phyloP scores from a whole-genome alignment of 495 filamentous ascomycete genomes.

The Tuber microsphaerosporum region DNA sequence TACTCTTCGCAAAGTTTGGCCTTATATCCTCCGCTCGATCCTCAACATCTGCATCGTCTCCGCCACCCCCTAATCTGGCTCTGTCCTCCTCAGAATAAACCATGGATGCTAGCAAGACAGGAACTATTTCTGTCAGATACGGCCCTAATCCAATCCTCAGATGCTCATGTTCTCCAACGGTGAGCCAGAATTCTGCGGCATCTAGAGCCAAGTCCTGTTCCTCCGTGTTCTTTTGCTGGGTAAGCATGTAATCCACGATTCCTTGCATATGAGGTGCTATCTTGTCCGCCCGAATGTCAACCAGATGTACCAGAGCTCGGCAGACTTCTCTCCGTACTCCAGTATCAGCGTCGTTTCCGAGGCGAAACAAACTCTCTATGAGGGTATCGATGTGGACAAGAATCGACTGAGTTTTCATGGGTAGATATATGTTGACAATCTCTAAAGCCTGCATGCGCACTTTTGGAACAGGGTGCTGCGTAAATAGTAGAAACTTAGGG shows the following conservation, averaged over 20 bases:
- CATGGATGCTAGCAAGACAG: slow-evolving; percentile 89
- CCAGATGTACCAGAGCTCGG: slow-evolving; percentile 82
- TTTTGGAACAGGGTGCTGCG: slow-evolving; percentile 61
- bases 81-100: slow-evolving; percentile 93
- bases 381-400: slow-evolving; percentile 69
- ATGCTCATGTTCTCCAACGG: slow-evolving; percentile 76
- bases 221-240: slow-evolving; percentile 73
- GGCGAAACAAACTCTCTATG: slow-evolving; percentile 69
- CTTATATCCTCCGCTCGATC: slow-evolving; percentile 88
- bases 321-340: slow-evolving; percentile 88
- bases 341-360: slow-evolving; percentile 64
- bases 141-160: slow-evolving; percentile 66
- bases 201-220: slow-evolving; percentile 89
- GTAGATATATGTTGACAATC: slow-evolving; percentile 84
- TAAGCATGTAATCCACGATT: slow-evolving; percentile 85
- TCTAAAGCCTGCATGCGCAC: slow-evolving; percentile 71
- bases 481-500: slow-evolving; percentile 84
- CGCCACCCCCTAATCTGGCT: slow-evolving; percentile 67
- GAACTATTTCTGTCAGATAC: slow-evolving; percentile 76
- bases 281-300: slow-evolving; percentile 84
- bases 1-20: slow-evolving; percentile 81
- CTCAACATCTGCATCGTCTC: slow-evolving; percentile 85
- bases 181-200: slow-evolving; percentile 96
- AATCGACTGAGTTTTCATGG: slow-evolving; percentile 68
- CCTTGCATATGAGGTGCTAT: slow-evolving; percentile 81